These are phyloP conservation scores for Aspergillus sp. DNA, from an alignment of 2,329 filamentous ascomycete species.

Conservation along the genomic window DNA sequence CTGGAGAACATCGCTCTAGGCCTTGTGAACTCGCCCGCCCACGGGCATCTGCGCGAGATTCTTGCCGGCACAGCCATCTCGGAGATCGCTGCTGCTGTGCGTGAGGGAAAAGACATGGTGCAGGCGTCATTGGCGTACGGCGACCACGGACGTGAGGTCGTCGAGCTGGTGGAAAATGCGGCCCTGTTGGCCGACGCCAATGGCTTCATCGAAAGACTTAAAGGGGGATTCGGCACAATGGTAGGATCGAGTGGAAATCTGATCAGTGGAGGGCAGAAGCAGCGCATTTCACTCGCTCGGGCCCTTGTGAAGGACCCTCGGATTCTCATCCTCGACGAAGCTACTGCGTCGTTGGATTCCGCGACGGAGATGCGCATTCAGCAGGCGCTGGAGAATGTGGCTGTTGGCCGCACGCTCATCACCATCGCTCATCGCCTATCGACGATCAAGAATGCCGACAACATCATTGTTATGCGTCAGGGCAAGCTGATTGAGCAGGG, in stretches of 20 bases:
- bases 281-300: slow-evolving; percentile 81
- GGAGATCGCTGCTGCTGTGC: slow-evolving; percentile 45
- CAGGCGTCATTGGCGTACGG: slow-evolving; percentile 13
- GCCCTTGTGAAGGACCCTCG: slow-evolving; percentile 79
- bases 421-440: slow-evolving; percentile 44
- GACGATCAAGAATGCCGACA: slow-evolving; percentile 41
- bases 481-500: slow-evolving; percentile 44
- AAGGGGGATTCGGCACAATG: slow-evolving; percentile 69
- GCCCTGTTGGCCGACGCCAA: slow-evolving; percentile 57
- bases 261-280: slow-evolving; percentile 86
- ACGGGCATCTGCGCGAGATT: background rate
- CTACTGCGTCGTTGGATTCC: slow-evolving; percentile 82
- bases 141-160: slow-evolving; percentile 3
- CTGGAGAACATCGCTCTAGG: slow-evolving; percentile 69
- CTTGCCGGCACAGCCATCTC: background rate
- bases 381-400: slow-evolving; percentile 70
- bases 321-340: slow-evolving; percentile 83
- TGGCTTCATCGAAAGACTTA: slow-evolving; percentile 69
- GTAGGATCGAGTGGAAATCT: slow-evolving; percentile 81
- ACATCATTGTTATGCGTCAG: slow-evolving; percentile 43
- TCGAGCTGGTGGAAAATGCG: background rate
- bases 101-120: slow-evolving; percentile 8
- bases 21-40: slow-evolving; percentile 26
- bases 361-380: slow-evolving; percentile 84
- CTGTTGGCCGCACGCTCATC: slow-evolving; percentile 49